phyloP scores from a whole-genome alignment of 805 yeast species.

The Ogataea saltuana region DNA sequence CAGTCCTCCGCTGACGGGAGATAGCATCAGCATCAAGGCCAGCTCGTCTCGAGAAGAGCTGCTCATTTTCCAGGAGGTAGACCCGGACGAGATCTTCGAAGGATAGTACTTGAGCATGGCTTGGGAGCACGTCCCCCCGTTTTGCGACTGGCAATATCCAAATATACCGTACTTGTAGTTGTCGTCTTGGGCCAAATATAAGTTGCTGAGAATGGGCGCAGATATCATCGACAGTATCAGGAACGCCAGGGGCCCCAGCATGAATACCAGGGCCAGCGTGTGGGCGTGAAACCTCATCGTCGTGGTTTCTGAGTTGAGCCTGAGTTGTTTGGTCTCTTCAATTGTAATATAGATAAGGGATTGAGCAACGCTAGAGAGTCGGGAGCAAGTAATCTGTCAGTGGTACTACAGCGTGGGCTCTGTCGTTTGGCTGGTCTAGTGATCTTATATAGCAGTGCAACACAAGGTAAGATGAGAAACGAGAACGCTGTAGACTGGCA shows the following conservation, averaged over 20 bases:
- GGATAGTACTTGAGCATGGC: conserved; percentile 43
- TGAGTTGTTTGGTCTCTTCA: too few species aligned
- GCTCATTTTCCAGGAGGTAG: conserved; percentile 51
- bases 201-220: conserved; percentile 53
- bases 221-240: conserved; percentile 61
- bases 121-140: conserved; percentile 24
- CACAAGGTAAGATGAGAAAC: too few species aligned
- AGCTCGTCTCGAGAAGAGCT: conserved; percentile 48
- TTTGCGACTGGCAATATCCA: conserved; percentile 53
- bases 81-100: conserved; percentile 31
- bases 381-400: neutral
- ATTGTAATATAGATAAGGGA: too few species aligned
- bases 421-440: too few species aligned
- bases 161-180: conserved; percentile 59
- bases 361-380: too few species aligned
- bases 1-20: conserved; percentile 69
- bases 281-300: conserved; percentile 25
- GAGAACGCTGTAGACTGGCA: too few species aligned
- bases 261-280: conserved; percentile 43
- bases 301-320: too few species aligned
- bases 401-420: too few species aligned
- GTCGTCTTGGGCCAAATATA: conserved; percentile 51
- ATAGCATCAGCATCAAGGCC: conserved; percentile 54
- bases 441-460: too few species aligned
- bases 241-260: conserved; percentile 58